Percentiles rank a stretch among this genome's conserved stretches.
These are phyloP conservation scores for Scedosporium dehoogii DNA, from an alignment of 2,329 filamentous ascomycete species.

Conservation along the genomic window DNA sequence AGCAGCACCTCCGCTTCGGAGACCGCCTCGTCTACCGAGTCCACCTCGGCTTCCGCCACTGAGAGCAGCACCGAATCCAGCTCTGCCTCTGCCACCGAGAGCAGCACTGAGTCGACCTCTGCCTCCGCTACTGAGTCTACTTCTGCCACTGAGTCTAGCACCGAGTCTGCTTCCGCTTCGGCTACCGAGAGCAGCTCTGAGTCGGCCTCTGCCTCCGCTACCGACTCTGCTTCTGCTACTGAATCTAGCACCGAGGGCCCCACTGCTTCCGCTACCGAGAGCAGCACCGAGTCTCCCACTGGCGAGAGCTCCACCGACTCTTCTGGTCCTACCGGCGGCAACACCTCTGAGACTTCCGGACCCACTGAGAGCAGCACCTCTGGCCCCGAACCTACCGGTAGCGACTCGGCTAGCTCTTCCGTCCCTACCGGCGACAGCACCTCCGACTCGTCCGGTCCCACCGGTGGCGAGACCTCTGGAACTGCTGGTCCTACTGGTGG, in stretches of 20 bases:
- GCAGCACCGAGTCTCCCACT: no score
- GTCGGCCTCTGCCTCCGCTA: neutral
- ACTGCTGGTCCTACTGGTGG: conserved; percentile 9
- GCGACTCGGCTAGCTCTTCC: neutral
- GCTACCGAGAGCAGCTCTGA: neutral
- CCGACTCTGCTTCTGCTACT: neutral
- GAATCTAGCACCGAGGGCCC: neutral
- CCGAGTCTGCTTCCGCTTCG: neutral
- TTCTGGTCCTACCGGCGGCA: no score
- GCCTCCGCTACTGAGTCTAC: neutral
- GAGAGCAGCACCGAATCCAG: neutral
- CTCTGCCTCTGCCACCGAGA: conserved; percentile 6
- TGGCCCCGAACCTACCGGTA: neutral
- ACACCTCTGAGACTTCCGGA: no score
- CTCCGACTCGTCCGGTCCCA: neutral
- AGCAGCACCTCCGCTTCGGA: conserved; percentile 4
- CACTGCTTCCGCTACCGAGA: neutral
- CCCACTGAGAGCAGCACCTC: no score
- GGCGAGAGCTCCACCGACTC: no score
- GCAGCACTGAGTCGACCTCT: conserved; percentile 1
- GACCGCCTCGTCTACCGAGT: conserved; percentile 6
- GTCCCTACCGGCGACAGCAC: no score
- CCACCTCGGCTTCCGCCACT: conserved; percentile 7
- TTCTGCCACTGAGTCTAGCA: no score
- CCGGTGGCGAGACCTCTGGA: conserved; percentile 8